These are phyloP conservation scores for Lolium rigidum DNA, from an alignment of 176 grass and related monocot species.

Conservation along the genomic window DNA sequence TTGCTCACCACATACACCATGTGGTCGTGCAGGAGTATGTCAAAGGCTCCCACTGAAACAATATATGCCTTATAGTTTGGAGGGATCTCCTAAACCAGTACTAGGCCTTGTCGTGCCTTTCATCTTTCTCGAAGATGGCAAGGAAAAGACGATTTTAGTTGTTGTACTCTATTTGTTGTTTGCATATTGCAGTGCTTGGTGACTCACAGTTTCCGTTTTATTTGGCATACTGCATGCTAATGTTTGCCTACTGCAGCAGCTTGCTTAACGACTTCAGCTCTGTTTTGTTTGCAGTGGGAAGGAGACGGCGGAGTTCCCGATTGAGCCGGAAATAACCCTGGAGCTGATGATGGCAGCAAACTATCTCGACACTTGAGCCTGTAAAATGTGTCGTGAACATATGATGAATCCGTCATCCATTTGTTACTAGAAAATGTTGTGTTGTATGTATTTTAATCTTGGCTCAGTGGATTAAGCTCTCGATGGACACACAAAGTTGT, in stretches of 20 bases:
- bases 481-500: background rate
- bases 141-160: background rate
- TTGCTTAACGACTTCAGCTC: background rate
- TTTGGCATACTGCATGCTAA: background rate
- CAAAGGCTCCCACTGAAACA: too few relatives aligned
- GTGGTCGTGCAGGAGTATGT: too few relatives aligned
- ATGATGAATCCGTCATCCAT: background rate
- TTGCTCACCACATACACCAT: too few relatives aligned
- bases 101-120: too few relatives aligned
- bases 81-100: too few relatives aligned
- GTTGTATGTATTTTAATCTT: background rate
- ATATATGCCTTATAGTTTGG: too few relatives aligned
- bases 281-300: constrained; percentile 71
- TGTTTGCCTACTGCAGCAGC: background rate
- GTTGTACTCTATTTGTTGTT: too few relatives aligned
- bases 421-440: background rate
- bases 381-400: background rate
- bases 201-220: too few relatives aligned
- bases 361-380: constrained; percentile 72
- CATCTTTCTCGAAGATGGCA: background rate
- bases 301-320: constrained; percentile 75
- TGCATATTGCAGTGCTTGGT: too few relatives aligned
- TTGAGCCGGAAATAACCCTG: constrained; percentile 85
- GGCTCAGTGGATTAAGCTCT: background rate
- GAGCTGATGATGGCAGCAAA: constrained; percentile 99